A percentile compares a stretch with the other conserved stretches of the same genome.
Conservation (phyloP, 805 yeast genomes). For the Middelhovenomyces tepae region DNA sequence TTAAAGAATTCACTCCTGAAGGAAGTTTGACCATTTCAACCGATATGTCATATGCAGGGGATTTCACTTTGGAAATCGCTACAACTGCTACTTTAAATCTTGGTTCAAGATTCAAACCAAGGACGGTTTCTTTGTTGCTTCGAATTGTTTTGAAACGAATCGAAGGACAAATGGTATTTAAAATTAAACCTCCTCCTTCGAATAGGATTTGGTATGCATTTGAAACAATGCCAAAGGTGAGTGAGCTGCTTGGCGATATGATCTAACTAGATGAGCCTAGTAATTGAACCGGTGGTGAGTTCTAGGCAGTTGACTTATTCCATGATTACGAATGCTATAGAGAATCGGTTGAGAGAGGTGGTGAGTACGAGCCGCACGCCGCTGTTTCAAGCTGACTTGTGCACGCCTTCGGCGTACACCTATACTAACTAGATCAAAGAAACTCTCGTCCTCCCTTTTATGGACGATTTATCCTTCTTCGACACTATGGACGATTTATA, state of each 20-base stretch:
- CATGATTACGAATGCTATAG: slow-evolving; percentile 72
- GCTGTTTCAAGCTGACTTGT: no score
- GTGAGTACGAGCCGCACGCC: no score
- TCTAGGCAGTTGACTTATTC: slow-evolving; percentile 71
- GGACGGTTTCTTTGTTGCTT: slow-evolving; percentile 68
- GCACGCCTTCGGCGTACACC: no score
- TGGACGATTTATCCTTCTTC: slow-evolving; percentile 79
- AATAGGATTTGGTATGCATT: slow-evolving; percentile 87
- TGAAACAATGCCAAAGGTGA: slow-evolving; percentile 65
- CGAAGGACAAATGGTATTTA: slow-evolving; percentile 63
- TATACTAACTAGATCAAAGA: no score
- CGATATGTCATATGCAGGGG: slow-evolving; percentile 64
- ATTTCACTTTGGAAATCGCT: slow-evolving; percentile 64
- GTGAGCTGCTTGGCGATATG: no score
- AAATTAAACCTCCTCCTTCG: slow-evolving; percentile 84
- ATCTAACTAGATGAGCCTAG: slow-evolving; percentile 62
- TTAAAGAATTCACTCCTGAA: slow-evolving; percentile 65
- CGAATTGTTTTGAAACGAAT: slow-evolving; percentile 59
- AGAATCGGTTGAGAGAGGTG: slow-evolving; percentile 71
- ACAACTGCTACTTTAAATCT: slow-evolving; percentile 71
- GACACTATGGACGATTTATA: slow-evolving; percentile 59
- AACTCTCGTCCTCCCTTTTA: slow-evolving; percentile 72
- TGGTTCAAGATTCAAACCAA: slow-evolving; percentile 61
- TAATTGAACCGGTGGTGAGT: slow-evolving; percentile 86
- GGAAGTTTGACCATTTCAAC: slow-evolving; percentile 61